Conservation (phyloP, 2,329 filamentous ascomycete species). For the Cladorrhinum sp. region DNA sequence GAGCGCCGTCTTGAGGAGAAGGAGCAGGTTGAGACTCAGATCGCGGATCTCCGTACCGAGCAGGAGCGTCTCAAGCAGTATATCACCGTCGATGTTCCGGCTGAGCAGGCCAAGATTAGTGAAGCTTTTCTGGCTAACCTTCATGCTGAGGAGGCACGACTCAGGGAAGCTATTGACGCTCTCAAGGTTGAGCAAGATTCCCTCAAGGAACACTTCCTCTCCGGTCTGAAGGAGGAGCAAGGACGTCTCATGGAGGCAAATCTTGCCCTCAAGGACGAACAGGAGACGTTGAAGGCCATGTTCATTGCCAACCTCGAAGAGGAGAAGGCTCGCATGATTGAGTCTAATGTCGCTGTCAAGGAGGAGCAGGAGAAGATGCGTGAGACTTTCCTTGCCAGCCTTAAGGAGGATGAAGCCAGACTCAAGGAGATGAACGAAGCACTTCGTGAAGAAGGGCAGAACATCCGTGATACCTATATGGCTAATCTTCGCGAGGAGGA, state of each 20-base stretch:
- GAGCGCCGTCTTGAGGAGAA: slow-evolving; percentile 53
- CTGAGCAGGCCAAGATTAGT: slow-evolving; percentile 27
- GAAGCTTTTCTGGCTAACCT: slow-evolving; percentile 39
- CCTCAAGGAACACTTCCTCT: slow-evolving; percentile 53
- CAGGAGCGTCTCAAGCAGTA: slow-evolving; percentile 25
- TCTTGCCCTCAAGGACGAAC: slow-evolving; percentile 24
- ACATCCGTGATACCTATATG: slow-evolving; percentile 28
- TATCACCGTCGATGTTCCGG: slow-evolving; percentile 24
- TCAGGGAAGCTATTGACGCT: slow-evolving; percentile 21
- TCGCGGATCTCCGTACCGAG: slow-evolving; percentile 25
- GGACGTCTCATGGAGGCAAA: slow-evolving; percentile 22
- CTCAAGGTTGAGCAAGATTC: slow-evolving; percentile 46
- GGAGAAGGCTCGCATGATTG: slow-evolving; percentile 22
- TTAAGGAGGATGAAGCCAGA: slow-evolving; percentile 19
- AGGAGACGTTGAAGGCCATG: slow-evolving; percentile 24
- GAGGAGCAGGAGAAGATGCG: slow-evolving; percentile 19
- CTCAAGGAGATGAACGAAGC: slow-evolving; percentile 20
- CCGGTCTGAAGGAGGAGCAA: slow-evolving; percentile 23
- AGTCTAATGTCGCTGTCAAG: slow-evolving; percentile 20
- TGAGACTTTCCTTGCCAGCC: slow-evolving; percentile 18
- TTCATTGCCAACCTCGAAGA: slow-evolving; percentile 25
- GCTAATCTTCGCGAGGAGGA: slow-evolving; percentile 34
- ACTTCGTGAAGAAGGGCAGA: slow-evolving; percentile 23
- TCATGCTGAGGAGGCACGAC: slow-evolving; percentile 25
- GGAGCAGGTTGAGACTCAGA: slow-evolving; percentile 22